Evolutionary conservation across 495 filamentous ascomycete species (phyloP), one percentile per base, ranked within the genome.

Genomic region (Neurospora sp.): DNA sequence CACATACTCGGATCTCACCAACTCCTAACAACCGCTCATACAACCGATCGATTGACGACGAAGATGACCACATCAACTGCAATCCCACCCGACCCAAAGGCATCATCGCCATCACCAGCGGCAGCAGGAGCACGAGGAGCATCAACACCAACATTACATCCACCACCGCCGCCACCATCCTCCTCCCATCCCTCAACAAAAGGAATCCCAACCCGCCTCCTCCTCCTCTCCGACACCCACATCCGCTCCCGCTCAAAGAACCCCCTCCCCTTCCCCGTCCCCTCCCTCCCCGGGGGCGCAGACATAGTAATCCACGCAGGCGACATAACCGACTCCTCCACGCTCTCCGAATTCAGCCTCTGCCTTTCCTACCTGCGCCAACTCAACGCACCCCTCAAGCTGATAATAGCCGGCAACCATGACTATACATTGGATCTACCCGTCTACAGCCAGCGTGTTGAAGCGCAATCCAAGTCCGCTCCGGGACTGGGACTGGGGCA

Each of bases 331-430:
- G 85, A 87, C 73, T 80, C 87, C 71, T 91, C 91, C 3, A 84
- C 85, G 9, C 69, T 86, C 1, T 69, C 77, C 61, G 87, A 94
- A 75, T 89, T 90, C 76, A 76, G 81, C 12, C 72, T 75, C 9
- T 82, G 84, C 9, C 76, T 94, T n/a, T 70, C 81, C 3, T 85
- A 92, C 76, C 82, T 96, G 5, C 77, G 78, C 18, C 74, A 70
- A 0, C 85, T 90, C 72, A 76, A 87, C 9, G 92, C 93, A 0
- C 87, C 90, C n/a, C 80, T 94, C 3, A 96, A 94, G 72, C 80
- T 96, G 40, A 88, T 94, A 39, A 93, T 96, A 71, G 89, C 93
- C 3, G 93, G 93, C 0, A 94, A 95, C 79, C 93, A 94, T 80
- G 92, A 95, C 76, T 87, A 91, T 70, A 88, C 88, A 0, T 86